Conservation (phyloP, 371 early-diverging fungal genomes). For the Mortierella sp. region DNA sequence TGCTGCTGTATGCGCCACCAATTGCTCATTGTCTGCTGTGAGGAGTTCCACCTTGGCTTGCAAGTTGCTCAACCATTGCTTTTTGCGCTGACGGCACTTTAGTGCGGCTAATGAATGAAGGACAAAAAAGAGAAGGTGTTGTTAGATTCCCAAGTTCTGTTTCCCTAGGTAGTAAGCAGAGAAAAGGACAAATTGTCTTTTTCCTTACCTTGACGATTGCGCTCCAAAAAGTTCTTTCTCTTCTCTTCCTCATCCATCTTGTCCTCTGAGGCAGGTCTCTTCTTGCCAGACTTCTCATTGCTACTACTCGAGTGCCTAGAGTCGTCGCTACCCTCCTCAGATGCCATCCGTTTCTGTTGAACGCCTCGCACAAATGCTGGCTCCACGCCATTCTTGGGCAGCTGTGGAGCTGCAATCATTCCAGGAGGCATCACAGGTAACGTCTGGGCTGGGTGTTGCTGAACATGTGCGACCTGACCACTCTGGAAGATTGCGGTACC, state of each 20-base stretch:
- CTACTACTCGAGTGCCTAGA: constrained; percentile 36
- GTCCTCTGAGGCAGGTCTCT: constrained; percentile 23
- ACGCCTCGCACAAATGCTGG: constrained; percentile 26
- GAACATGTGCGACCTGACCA: not conserved
- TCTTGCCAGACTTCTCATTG: constrained; percentile 30
- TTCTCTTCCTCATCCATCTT: constrained; percentile 72
- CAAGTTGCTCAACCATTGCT: constrained; percentile 82
- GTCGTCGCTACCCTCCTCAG: constrained; percentile 38
- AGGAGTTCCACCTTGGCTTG: constrained; percentile 83
- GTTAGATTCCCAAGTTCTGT: too few relatives aligned
- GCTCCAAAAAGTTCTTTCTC: constrained; percentile 82
- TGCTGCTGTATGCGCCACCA: constrained; percentile 71
- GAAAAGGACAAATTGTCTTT: not conserved
- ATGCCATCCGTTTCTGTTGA: constrained; percentile 15
- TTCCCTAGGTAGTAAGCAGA: too few relatives aligned
- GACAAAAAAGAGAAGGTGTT: too few relatives aligned
- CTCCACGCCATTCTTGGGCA: constrained; percentile 16
- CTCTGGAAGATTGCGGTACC: constrained; percentile 10
- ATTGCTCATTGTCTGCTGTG: constrained; percentile 76
- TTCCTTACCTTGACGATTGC: constrained; percentile 87
- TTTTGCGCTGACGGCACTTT: constrained; percentile 92
- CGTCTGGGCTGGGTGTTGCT: constrained; percentile 22
- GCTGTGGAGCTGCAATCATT: constrained; percentile 19
- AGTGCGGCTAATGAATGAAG: constrained; percentile 72
- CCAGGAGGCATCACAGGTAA: constrained; percentile 2